phyloP scores from a whole-genome alignment of 352 stramenopile genomes.

The Pythium volutum region DNA sequence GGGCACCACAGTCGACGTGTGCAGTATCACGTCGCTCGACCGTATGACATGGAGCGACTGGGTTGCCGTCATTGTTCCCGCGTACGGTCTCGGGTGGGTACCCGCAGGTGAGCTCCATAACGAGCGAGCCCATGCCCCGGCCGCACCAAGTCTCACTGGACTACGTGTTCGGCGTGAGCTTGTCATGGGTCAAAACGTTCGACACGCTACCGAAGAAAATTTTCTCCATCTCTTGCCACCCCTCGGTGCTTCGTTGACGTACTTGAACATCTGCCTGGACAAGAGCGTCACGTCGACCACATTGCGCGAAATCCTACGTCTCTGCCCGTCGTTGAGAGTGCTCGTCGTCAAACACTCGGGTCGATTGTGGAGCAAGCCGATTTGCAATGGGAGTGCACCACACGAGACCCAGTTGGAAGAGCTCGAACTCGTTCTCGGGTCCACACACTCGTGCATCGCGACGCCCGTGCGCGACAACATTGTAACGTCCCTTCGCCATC shows the following conservation, averaged over 20 bases:
- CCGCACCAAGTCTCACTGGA: neutral
- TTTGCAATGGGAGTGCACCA: neutral
- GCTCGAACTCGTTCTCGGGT: neutral
- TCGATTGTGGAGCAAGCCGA: neutral
- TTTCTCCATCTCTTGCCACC: no score
- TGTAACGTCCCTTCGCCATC: neutral
- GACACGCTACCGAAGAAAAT: no score
- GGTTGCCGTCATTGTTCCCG: neutral
- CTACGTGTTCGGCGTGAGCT: neutral
- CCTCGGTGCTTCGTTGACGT: neutral
- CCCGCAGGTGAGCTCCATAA: neutral
- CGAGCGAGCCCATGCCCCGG: neutral
- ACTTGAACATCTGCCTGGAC: neutral
- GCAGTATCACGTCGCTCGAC: neutral
- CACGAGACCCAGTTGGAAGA: neutral
- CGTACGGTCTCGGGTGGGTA: constrained; percentile 7
- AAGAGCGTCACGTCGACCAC: neutral
- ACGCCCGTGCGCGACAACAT: neutral
- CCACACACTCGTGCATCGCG: neutral
- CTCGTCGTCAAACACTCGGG: neutral
- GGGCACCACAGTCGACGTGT: neutral
- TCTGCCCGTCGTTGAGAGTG: neutral
- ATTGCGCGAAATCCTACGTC: neutral
- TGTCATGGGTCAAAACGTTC: no score
- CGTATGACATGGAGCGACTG: neutral